These are phyloP conservation scores for Rutidosis leptorrhynchoides DNA, from an alignment of 129 eudicot genomes.

Conservation along the genomic window DNA sequence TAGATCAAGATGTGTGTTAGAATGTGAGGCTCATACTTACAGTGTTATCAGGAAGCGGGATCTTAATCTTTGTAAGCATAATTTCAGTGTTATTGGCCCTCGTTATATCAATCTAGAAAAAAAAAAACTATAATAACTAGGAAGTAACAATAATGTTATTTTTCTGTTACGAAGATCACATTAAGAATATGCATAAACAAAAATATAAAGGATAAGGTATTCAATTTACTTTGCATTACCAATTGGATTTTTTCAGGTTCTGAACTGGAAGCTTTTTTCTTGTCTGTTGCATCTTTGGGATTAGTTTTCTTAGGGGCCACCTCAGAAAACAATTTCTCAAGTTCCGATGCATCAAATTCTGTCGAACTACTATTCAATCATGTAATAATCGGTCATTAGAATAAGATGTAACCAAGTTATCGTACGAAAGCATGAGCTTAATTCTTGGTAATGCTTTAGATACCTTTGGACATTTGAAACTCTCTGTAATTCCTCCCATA, in stretches of 20 bases:
- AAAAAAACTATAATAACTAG: slow-evolving; percentile 1
- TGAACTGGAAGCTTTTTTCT: slow-evolving; percentile 74
- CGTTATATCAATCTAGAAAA: slow-evolving; percentile 72
- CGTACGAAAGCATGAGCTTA: too few species aligned
- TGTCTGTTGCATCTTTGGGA: slow-evolving; percentile 40
- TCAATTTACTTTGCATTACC: slow-evolving; percentile 53
- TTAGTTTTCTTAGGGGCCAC: slow-evolving; percentile 48
- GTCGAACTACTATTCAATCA: slow-evolving; percentile 46
- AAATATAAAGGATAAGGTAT: slow-evolving; percentile 20
- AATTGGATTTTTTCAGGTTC: slow-evolving; percentile 75
- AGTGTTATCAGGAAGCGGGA: slow-evolving; percentile 93
- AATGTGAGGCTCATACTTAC: slow-evolving; percentile 36
- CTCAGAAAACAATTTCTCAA: slow-evolving; percentile 84
- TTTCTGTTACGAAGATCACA: background rate
- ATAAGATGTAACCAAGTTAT: background rate
- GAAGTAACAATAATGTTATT: background rate
- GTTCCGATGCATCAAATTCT: slow-evolving; percentile 74
- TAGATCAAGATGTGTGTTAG: background rate
- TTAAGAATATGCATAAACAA: background rate
- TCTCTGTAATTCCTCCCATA: slow-evolving; percentile 91
- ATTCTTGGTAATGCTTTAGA: too few species aligned
- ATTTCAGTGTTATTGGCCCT: slow-evolving; percentile 97
- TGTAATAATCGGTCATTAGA: slow-evolving; percentile 26
- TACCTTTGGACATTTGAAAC: slow-evolving; percentile 32
- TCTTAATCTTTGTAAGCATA: slow-evolving; percentile 97